Percentiles rank a stretch among this genome's conserved stretches.
Evolutionary conservation across 139 green algal species (phyloP).

Genomic region (Ostreobium quekettii): DNA sequence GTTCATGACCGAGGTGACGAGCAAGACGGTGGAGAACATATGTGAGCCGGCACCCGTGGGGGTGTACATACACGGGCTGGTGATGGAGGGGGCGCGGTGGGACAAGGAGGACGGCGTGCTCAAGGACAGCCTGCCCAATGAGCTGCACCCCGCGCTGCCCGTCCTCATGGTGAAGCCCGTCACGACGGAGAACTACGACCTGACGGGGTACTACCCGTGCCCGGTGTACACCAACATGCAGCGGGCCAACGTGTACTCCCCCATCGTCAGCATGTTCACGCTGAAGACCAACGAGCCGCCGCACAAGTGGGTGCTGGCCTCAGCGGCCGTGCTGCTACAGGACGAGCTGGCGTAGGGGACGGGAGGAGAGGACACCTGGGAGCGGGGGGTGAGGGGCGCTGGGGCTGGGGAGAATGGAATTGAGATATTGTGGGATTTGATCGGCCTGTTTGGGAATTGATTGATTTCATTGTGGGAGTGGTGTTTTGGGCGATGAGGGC

Average conservation of each 20-base stretch:
- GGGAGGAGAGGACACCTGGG: too few species aligned
- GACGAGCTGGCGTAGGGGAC: slow-evolving; percentile 54
- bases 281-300: slow-evolving; percentile 55
- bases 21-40: slow-evolving; percentile 42
- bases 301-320: slow-evolving; percentile 72
- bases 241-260: slow-evolving; percentile 77
- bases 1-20: slow-evolving; percentile 71
- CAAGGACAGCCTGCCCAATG: slow-evolving; percentile 63
- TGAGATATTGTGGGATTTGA: too few species aligned
- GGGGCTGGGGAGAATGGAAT: too few species aligned
- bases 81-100: slow-evolving; percentile 77
- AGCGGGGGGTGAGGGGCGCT: too few species aligned
- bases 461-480: too few species aligned
- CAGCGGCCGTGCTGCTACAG: slow-evolving; percentile 71
- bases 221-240: slow-evolving; percentile 89
- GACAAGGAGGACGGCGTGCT: slow-evolving; percentile 60
- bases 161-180: slow-evolving; percentile 64
- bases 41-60: slow-evolving; percentile 52
- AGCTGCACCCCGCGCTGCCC: slow-evolving; percentile 71
- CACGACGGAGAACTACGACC: slow-evolving; percentile 58
- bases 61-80: slow-evolving; percentile 67
- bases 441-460: too few species aligned
- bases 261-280: slow-evolving; percentile 67
- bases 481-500: too few species aligned
- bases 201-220: slow-evolving; percentile 63